Base-by-base conservation (phyloP, 2,329 filamentous ascomycete genomes). In the Allantophomopsis cytisporea region DNA sequence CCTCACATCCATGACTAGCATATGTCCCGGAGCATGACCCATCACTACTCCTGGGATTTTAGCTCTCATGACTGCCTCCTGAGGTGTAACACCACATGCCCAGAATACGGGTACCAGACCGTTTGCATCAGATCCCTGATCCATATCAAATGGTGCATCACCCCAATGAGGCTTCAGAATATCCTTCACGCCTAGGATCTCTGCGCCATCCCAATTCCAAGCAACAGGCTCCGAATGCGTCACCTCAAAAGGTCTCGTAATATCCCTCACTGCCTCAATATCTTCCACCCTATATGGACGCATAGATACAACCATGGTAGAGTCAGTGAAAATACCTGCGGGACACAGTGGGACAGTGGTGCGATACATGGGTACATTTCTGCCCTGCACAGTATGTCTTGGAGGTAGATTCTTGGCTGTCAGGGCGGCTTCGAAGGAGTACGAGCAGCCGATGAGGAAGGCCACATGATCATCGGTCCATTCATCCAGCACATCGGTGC, bases 81-180 rank as follows among this genome's bases (percentile, higher is more conserved):
- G 76, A 2, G 77, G 75, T 31, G 76, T 80, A 10, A 80, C 75
- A 28, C 76, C 76, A 50, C 76, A 81, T 0, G 72, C 76, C 73
- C 76, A 73, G 45, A 76, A 76, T 4, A 75, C 65, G 0, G 71
- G 71, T 21, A 76, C 60, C 15, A 56, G 55, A 12, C 54, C 55
- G 13, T 52, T 47, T 2, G 53, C 40, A 18, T 60, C 44, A 17
- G 54, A 54, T 38, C 54, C 49, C 1, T 66, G 69, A 21, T 61
- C 54, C 13, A 50, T 35, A 11, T 56, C 54, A 5, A 58, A 40
- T 5, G 64, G 64, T 3, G 44, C 43, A 42, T 78, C 71, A 1
- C 76, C 76, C 66, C 71, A 81, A 38, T 80, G 66, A 2, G 70
- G 69, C 7, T 34, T 42, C 33, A 63, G 55, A 8, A 78, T 60